phyloP scores from a whole-genome alignment of 306 rosid species.

The Leucaena leucocephala region DNA sequence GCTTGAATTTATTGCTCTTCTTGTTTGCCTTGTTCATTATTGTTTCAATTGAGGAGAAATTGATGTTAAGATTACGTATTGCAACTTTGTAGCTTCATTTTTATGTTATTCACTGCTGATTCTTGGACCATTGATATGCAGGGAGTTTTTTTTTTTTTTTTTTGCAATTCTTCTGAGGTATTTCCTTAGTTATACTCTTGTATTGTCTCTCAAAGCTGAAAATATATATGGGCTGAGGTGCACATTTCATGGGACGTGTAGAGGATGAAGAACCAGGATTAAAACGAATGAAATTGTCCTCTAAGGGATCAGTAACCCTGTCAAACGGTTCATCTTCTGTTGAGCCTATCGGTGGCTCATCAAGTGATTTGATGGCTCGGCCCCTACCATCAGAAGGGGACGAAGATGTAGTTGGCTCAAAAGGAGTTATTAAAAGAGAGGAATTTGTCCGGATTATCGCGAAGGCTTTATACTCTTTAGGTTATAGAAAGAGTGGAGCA shows the following conservation, averaged over 20 bases:
- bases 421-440: constrained; percentile 78
- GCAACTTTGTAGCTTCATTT: constrained; percentile 5
- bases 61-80: not conserved
- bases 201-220: constrained; percentile 41
- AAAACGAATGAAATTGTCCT: constrained; percentile 83
- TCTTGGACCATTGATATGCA: constrained; percentile 39
- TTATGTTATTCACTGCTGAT: constrained; percentile 26
- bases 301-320: constrained; percentile 63
- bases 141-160: constrained; percentile 44
- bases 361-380: constrained; percentile 89
- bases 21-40: not conserved
- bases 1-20: constrained; percentile 15
- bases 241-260: constrained; percentile 99
- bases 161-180: constrained; percentile 41
- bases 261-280: constrained; percentile 98
- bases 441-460: constrained; percentile 97
- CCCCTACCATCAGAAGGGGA: constrained; percentile 84
- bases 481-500: constrained; percentile 83
- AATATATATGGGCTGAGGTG: constrained; percentile 97
- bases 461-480: constrained; percentile 89
- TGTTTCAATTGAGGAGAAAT: constrained; percentile 26
- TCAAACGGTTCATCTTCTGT: constrained; percentile 81
- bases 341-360: constrained; percentile 69
- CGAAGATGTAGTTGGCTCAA: constrained; percentile 83
- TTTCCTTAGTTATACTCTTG: constrained; percentile 35